Evolutionary conservation across 2,329 filamentous ascomycete genomes (phyloP).

Genomic region (Colletotrichum paranaense): DNA sequence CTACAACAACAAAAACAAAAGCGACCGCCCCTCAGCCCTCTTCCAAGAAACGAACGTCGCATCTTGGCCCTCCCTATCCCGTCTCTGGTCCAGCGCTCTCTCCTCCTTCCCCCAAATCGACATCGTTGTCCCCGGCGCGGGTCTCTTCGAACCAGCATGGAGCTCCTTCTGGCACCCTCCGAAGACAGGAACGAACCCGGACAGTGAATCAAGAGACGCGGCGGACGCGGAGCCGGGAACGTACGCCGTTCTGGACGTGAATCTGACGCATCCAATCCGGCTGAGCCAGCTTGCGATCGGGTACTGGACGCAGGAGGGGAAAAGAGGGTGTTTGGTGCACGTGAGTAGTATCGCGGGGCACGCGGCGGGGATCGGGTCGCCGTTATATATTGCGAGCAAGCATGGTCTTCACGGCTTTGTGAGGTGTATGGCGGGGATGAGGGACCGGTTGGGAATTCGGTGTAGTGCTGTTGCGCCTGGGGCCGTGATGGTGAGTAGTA

Average conservation of each 20-base stretch:
- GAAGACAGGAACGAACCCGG: slow-evolving; percentile 42
- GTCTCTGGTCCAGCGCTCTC: slow-evolving; percentile 44
- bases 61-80: slow-evolving; percentile 48
- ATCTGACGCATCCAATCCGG: slow-evolving; percentile 50
- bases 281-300: slow-evolving; percentile 51
- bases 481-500: slow-evolving; percentile 42
- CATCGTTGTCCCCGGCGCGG: slow-evolving; percentile 51
- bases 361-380: slow-evolving; percentile 42
- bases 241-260: slow-evolving; percentile 50
- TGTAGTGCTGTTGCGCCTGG: slow-evolving; percentile 48
- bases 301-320: slow-evolving; percentile 47
- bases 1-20: neutral
- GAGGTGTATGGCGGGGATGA: slow-evolving; percentile 43
- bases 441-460: slow-evolving; percentile 46
- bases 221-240: slow-evolving; percentile 44
- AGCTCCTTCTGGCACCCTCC: slow-evolving; percentile 51
- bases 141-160: slow-evolving; percentile 50
- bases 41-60: slow-evolving; percentile 51
- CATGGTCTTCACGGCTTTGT: slow-evolving; percentile 51
- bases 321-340: slow-evolving; percentile 45
- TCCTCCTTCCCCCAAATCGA: slow-evolving; percentile 45
- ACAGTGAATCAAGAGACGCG: slow-evolving; percentile 41
- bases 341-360: slow-evolving; percentile 50
- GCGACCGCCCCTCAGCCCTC: slow-evolving; percentile 40
- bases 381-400: slow-evolving; percentile 52